Percentiles rank a stretch among this genome's conserved stretches.
Conservation (phyloP, 2,329 filamentous ascomycete species). For the Aspergillus nomiae region DNA sequence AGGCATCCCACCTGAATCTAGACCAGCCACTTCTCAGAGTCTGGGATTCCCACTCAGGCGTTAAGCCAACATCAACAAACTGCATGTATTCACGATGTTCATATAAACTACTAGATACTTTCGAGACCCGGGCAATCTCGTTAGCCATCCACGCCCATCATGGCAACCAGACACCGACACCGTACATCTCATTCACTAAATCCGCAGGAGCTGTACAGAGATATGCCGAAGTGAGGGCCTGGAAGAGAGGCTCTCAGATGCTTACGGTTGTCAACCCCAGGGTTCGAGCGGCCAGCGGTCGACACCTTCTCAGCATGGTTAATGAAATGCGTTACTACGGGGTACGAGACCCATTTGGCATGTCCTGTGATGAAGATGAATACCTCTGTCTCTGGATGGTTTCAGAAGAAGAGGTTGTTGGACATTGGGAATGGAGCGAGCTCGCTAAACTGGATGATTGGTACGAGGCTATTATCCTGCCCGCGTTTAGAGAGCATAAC, state of each 20-base stretch:
- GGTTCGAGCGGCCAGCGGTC: neutral
- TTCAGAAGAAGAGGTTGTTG: neutral
- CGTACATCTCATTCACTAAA: neutral
- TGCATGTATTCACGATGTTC: neutral
- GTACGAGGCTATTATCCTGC: neutral
- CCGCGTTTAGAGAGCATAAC: neutral
- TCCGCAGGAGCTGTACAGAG: neutral
- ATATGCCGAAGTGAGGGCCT: neutral
- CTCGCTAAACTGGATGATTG: neutral
- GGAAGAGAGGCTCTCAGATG: neutral
- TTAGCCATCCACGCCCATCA: neutral
- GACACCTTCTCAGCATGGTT: neutral
- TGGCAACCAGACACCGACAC: neutral
- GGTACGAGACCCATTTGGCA: neutral
- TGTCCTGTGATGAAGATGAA: neutral
- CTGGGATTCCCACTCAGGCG: neutral
- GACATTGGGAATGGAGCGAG: neutral
- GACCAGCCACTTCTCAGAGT: neutral
- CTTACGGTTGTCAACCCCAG: neutral
- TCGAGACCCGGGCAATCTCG: neutral
- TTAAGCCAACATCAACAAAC: neutral
- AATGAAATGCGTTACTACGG: neutral
- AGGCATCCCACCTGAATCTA: neutral
- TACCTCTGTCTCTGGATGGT: neutral
- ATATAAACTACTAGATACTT: neutral